Percentiles rank a stretch among this genome's conserved stretches.
phyloP scores from a whole-genome alignment of 139 green algal species.

The Eudorina sp. region DNA sequence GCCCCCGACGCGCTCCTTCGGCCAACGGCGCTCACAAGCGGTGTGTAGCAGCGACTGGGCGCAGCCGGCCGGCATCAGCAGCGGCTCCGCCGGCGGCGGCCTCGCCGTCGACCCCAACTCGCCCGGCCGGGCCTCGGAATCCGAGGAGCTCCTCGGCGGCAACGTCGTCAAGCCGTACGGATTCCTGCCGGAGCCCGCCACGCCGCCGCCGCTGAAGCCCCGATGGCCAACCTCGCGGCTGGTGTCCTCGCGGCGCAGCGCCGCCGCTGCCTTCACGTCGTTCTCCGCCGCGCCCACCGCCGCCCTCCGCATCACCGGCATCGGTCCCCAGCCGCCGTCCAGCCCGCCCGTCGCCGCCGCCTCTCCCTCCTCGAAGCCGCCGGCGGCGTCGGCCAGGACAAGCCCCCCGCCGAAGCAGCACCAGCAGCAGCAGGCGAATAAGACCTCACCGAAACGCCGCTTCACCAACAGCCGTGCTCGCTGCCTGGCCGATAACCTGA shows the following conservation, averaged over 20 bases:
- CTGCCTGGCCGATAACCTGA: neutral
- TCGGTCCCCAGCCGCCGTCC: neutral
- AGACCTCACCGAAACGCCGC: neutral
- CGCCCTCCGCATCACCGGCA: neutral
- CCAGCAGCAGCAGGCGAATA: neutral
- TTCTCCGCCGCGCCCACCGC: neutral
- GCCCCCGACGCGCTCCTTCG: neutral
- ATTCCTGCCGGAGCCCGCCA: neutral
- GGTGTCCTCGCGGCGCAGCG: neutral
- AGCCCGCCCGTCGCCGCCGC: neutral
- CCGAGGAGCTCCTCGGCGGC: neutral
- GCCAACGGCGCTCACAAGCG: neutral
- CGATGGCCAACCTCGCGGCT: neutral
- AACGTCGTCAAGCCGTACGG: slow-evolving; percentile 5
- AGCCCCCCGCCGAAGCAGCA: neutral
- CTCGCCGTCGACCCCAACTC: neutral
- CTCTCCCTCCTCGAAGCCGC: too few species aligned
- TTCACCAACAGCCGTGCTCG: neutral
- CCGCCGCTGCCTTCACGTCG: neutral
- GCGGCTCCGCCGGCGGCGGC: neutral
- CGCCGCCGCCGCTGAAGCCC: neutral
- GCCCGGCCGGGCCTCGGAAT: neutral
- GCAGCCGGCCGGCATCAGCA: neutral
- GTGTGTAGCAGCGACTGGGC: neutral
- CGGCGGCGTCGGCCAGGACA: neutral